Evolutionary conservation across 2,329 filamentous ascomycete species (phyloP), one percentile per base, ranked within the genome.

Genomic region (Aspergillus sp.): DNA sequence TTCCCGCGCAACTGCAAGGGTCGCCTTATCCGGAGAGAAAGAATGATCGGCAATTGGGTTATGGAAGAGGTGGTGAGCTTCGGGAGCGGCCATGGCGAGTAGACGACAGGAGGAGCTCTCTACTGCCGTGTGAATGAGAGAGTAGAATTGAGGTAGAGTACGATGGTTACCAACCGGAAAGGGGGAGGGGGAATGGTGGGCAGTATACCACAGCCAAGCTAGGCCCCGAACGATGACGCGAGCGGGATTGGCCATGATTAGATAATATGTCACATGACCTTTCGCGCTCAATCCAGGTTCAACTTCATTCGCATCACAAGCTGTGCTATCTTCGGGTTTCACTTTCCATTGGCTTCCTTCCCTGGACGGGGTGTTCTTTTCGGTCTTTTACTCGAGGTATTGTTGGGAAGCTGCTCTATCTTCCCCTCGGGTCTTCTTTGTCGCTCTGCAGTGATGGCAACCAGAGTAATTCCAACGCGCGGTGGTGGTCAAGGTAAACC

Each of bases 1-100:
- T 76, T 98, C 94, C 71, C 92, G 90, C 65, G 94, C 91, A 60
- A 99, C 93, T 60, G 95, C 95, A 60, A 99, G 85, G 28, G 90
- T 93, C 76, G 88, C 83, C 75, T 89, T 91, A 80, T 99, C 95
- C 64, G 92, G 88, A 66, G 93, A 97, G 86, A 99, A 99, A 60
- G 94, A 97, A 80, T 99, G 95, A 83, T 99, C 95, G 68, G 92
- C 91, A 74, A 99, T 97, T 63, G 94, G 92, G 70, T 90, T 88
- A 82, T 98, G 92, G 82, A 99, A 99, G 67, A 99, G 89, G 74
- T 98, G 93, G 80, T 98, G 92, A 61, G 96, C 91, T 84, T 98
- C 91, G 66, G 93, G 91, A 62, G 89, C 78, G 58, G 91, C 84
- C 94, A 98, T 98, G 62, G 56, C 84, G 76, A 47, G 53, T 54